Percentiles rank a stretch among this genome's conserved stretches.
Conservation (phyloP, 352 stramenopile genomes). For the Chrysophaeum taylorii region DNA sequence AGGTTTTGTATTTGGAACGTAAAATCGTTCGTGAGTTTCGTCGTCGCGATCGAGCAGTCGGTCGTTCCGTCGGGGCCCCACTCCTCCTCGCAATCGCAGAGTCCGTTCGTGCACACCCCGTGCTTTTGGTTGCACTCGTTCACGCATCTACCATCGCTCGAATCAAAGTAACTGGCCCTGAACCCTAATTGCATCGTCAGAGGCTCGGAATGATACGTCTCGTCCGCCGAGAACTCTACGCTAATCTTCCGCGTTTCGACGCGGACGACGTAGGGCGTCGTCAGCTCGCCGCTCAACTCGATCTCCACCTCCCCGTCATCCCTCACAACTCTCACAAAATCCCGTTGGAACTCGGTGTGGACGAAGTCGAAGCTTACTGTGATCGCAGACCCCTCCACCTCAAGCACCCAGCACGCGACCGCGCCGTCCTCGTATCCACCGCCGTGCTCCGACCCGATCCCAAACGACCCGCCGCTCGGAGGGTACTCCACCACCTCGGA, state of each 20-base stretch:
- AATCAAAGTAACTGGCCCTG: background rate
- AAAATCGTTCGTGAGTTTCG: background rate
- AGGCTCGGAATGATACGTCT: background rate
- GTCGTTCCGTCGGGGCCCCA: background rate
- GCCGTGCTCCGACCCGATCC: too few species aligned
- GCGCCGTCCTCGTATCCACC: background rate
- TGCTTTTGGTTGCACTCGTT: background rate
- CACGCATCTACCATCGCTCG: background rate
- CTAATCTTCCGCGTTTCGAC: background rate
- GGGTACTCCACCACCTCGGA: too few species aligned
- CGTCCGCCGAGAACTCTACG: background rate
- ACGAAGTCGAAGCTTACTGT: background rate
- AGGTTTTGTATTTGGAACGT: background rate
- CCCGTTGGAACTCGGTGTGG: conserved; percentile 1
- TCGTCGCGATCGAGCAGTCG: conserved; percentile 2
- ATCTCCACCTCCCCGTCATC: background rate
- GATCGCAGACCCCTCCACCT: background rate
- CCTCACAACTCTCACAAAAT: background rate
- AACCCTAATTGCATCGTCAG: background rate
- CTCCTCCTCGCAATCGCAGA: background rate
- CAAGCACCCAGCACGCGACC: background rate
- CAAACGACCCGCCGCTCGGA: too few species aligned
- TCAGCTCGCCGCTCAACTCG: background rate
- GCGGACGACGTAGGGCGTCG: background rate
- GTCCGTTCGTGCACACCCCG: background rate